These are phyloP conservation scores for Irpex rosettiformis DNA, from an alignment of 1,284 basidiomycete genomes.

Conservation along the genomic window DNA sequence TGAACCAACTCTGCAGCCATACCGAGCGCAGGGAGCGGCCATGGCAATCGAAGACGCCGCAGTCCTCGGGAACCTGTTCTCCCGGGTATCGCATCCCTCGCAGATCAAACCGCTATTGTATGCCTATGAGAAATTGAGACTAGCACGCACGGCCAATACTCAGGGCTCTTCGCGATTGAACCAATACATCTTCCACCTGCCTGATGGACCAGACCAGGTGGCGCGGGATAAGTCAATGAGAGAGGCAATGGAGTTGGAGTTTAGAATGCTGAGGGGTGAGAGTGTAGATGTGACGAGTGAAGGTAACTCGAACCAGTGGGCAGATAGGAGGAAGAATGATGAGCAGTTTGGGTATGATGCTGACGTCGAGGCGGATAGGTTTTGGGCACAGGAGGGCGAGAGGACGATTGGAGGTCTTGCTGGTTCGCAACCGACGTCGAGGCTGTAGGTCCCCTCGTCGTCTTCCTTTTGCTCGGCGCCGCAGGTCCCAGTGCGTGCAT, in stretches of 20 bases:
- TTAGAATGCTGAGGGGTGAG: constrained; percentile 19
- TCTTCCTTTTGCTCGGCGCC: neutral
- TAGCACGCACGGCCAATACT: constrained; percentile 41
- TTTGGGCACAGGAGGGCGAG: constrained; percentile 39
- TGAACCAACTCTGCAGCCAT: constrained; percentile 40
- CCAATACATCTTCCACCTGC: constrained; percentile 50
- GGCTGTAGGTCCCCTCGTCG: neutral
- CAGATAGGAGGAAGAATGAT: constrained; percentile 41
- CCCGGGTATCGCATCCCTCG: constrained; percentile 35
- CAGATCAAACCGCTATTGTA: constrained; percentile 46
- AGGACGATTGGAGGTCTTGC: constrained; percentile 8
- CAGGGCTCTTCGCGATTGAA: constrained; percentile 48
- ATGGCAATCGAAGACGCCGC: constrained; percentile 70
- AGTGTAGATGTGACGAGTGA: constrained; percentile 17
- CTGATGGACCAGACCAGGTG: constrained; percentile 51
- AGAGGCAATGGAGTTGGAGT: constrained; percentile 39
- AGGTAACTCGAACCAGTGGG: constrained; percentile 49
- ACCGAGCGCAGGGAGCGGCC: constrained; percentile 65
- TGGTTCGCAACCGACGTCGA: neutral
- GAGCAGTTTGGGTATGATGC: constrained; percentile 49
- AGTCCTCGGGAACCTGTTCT: constrained; percentile 57
- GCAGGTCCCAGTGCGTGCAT: neutral
- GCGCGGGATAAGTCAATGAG: constrained; percentile 49
- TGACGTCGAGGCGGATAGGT: constrained; percentile 43
- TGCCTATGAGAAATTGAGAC: constrained; percentile 51